These are phyloP conservation scores for Melaleuca alternifolia DNA, from an alignment of 345 rosid genomes.

Conservation along the genomic window DNA sequence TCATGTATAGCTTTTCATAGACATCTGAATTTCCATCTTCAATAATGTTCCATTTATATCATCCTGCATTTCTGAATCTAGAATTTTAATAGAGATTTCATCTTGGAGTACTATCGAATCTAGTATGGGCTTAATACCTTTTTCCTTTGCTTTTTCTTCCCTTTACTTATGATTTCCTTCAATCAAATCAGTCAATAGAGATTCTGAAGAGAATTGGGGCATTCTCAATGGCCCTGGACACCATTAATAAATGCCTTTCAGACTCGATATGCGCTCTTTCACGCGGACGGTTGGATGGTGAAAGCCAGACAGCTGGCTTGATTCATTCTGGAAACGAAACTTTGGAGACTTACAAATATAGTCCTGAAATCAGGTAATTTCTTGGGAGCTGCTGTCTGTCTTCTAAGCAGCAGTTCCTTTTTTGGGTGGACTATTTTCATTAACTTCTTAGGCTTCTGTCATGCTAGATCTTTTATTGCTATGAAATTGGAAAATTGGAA, in stretches of 20 bases:
- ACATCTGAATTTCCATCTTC: background rate
- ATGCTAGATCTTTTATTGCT: background rate
- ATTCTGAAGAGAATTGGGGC: slow-evolving; percentile 91
- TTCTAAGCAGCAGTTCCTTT: background rate
- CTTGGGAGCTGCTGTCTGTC: background rate
- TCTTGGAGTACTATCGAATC: background rate
- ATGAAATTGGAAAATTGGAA: background rate
- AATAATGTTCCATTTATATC: background rate
- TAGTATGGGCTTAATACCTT: background rate
- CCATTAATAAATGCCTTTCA: slow-evolving; percentile 83
- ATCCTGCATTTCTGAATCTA: background rate
- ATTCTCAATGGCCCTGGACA: slow-evolving; percentile 80
- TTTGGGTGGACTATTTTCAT: background rate
- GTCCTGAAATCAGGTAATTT: slow-evolving; percentile 72
- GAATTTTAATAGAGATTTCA: background rate
- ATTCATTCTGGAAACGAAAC: slow-evolving; percentile 85
- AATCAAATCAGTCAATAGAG: slow-evolving; percentile 59
- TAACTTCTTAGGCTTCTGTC: background rate
- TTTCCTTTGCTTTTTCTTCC: background rate
- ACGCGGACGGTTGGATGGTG: slow-evolving; percentile 89
- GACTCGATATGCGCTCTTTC: slow-evolving; percentile 77
- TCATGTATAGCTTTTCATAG: background rate
- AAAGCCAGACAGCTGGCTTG: slow-evolving; percentile 80
- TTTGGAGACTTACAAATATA: slow-evolving; percentile 72
- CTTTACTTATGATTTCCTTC: background rate